Evolutionary conservation across 2,329 filamentous ascomycete species (phyloP), one percentile per base, ranked within the genome.

Genomic region (Lachnellula occidentalis): DNA sequence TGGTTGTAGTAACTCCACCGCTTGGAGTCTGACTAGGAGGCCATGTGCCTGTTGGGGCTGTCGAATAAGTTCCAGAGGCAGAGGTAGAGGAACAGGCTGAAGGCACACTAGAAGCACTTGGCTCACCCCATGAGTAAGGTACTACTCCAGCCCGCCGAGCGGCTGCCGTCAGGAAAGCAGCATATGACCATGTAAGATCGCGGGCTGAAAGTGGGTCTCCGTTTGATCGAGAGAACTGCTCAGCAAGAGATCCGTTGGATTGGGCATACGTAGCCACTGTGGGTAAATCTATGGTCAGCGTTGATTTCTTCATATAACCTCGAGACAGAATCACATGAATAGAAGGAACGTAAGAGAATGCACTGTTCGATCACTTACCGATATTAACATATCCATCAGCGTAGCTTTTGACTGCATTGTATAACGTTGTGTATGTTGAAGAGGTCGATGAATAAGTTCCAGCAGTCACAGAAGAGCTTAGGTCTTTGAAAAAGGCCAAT

Each of bases 151-250:
- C 76, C 46, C 84, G 78, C 37, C 84, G 78, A 42, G 76, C 76
- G 22, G 74, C 71, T n/a, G 80, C 79, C 0, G 85, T 86, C 46
- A 90, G 72, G 69, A 90, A 85, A 0, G 85, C 78, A 1, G 85
- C 84, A 60, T 88, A 89, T 0, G 85, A 88, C 86, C 86, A 90
- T 3, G 86, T 89, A 27, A 90, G 72, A 59, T 90, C 83, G 17
- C 73, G 71, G 1, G 86, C 87, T 1, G 84, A 87, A 4, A 85
- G 71, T 1, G 82, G 83, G 0, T 64, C 59, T 31, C 79, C 83
- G 43, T 67, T 72, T 53, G 71, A 69, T 61, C 78, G 78, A 60
- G 79, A 76, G 63, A 80, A 90, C 67, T 90, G 86, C 72, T 90
- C 87, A 1, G 82, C 74, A 14, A 90, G 67, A 1, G 78, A 78